Evolutionary conservation across 805 yeast genomes (phyloP), one percentile per base, ranked within the genome.

Genomic region (Ogataea methylovora): DNA sequence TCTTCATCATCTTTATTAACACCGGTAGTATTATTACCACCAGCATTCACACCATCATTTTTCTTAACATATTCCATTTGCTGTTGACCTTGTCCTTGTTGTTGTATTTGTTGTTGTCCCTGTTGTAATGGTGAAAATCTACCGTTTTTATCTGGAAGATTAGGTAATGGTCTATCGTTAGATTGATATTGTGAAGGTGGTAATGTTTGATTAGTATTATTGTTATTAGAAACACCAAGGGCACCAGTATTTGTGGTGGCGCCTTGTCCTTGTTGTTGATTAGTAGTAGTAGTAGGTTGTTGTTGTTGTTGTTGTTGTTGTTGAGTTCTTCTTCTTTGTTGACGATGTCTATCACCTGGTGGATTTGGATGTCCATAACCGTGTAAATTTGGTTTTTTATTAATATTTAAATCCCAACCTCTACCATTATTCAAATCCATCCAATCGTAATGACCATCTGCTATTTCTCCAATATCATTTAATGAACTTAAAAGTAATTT

Each of bases 321-420:
- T 24, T 47, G 49, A 34, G 48, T 52, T 43, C 54, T 45, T 43
- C 58, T 52, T 39, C 53, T 52, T 43, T 58, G 60, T 46, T 62
- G 67, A 36, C 53, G 51, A 38, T 56, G 63, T 28, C 75, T 73
- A 27, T 71, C 75, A 34, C 69, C 73, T 33, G 80, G 80, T 37
- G 95, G 96, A 48, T 79, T 83, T 42, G 96, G 95, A 58, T 87
- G 92, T 24, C 97, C 97, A 58, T 88, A 88, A 28, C 97, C 97
- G 59, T 88, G 97, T 43, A 88, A 64, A 52, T 88, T 88, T 35
- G 96, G 94, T 60, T 88, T 88, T 57, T 86, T 87, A 61, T 87
- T 87, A 42, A 82, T 76, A 14, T 83, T 67, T 21, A 84, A 73
- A 61, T 92, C 97, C 95, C 96, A 90, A 35, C 97, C 97, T 57